Base-by-base conservation (phyloP, 1,284 basidiomycete species). In the Boletus mariae region DNA sequence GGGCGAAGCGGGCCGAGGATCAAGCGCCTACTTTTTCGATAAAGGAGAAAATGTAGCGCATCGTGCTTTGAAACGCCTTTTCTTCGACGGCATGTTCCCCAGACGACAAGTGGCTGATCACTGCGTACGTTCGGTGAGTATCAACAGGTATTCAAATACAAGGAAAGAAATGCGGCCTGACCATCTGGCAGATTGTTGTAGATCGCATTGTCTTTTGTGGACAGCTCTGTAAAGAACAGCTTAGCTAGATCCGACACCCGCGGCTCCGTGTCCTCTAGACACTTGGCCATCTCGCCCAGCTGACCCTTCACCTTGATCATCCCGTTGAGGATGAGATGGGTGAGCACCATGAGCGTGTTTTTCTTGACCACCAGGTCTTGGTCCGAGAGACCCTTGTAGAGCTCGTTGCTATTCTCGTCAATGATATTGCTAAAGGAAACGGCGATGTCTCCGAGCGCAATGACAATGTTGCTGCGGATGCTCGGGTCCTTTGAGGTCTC, bases 251-350 rank as follows among this genome's bases (percentile, higher is more conserved):
- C 94, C 13, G 89, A 84, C 56, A 99, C 91, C 10, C 95, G 77
- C 53, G 79, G 79, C 58, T 98, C 96, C n/a, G 83, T 78, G 71
- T 99, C 95, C 71, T 98, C 94, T 20, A 99, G 74, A 66, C 96
- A 99, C 73, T 99, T 99, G 32, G 96, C 97, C 94, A 99, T 98
- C 77, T 98, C 97, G 32, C 97, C 96, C 4, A 98, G 78, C 70
- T 99, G 96, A 1, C 97, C 97, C 72, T 99, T 99, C 66, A 98
- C 96, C 72, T 99, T 99, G 66, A 71, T 58, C 96, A 98, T 98
- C 1, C 96, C 96, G 66, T 98, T 98, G 57, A 98, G 73, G 66
- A 99, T 99, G 57, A 99, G 74, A 72, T 99, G 95, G 4, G 96
- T 98, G 55, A 99, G 78, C 45, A 99, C 96, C 96, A 99, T 99